Conservation (phyloP, 2,329 filamentous ascomycete species). For the Hypocreales sp. region DNA sequence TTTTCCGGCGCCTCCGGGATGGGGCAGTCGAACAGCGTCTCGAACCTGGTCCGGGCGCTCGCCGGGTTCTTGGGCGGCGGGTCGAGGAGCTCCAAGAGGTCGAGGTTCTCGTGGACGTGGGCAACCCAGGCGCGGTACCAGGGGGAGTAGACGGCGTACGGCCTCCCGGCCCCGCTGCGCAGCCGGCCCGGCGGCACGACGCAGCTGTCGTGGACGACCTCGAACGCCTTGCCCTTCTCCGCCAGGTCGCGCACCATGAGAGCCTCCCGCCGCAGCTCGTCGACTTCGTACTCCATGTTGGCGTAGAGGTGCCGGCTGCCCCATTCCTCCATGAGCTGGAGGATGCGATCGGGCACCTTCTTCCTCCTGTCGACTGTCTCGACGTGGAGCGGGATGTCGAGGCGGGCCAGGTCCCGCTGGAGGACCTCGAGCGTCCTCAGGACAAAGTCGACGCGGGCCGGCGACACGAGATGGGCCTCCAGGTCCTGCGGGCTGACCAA, state of each 20-base stretch:
- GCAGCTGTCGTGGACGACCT: constrained; percentile 68
- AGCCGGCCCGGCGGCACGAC: constrained; percentile 62
- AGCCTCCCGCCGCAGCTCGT: constrained; percentile 69
- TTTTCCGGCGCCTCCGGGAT: constrained; percentile 48
- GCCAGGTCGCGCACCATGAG: constrained; percentile 45
- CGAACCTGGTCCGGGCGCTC: constrained; percentile 25
- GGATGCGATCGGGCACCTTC: constrained; percentile 41
- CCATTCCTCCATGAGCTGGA: constrained; percentile 56
- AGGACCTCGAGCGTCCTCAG: constrained; percentile 55
- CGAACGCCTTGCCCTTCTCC: constrained; percentile 49
- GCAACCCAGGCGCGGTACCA: constrained; percentile 69
- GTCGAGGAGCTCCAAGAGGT: constrained; percentile 48
- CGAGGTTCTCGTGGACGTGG: constrained; percentile 53
- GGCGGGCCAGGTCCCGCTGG: constrained; percentile 46
- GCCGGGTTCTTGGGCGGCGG: constrained; percentile 21
- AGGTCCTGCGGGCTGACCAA: constrained; percentile 73
- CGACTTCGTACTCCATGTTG: constrained; percentile 85
- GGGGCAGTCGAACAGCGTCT: constrained; percentile 38
- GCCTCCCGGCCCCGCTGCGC: constrained; percentile 51
- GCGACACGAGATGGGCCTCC: constrained; percentile 61
- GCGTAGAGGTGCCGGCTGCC: constrained; percentile 59
- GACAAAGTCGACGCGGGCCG: constrained; percentile 65
- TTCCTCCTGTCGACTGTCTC: constrained; percentile 55
- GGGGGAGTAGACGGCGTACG: constrained; percentile 72
- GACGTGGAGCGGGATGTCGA: constrained; percentile 66